Conservation (phyloP, 768 basidiomycete species). For the Cubamyces lactineus region DNA sequence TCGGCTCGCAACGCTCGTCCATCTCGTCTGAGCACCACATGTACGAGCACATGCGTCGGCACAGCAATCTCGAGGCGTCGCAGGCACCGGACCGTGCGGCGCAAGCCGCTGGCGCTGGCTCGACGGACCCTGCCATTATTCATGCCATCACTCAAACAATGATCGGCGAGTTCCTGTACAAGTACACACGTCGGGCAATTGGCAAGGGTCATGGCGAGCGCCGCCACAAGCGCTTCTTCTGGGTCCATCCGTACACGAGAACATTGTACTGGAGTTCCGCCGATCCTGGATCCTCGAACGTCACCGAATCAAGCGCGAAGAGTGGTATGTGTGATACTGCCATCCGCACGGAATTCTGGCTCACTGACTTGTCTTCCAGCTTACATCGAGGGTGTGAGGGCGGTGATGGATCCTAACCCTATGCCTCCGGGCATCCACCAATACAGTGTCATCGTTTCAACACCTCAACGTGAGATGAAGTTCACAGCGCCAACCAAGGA, state of each 20-base stretch:
- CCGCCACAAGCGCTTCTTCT: constrained; percentile 95
- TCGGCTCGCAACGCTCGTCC: constrained; percentile 76
- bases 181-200: constrained; percentile 89
- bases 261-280: constrained; percentile 96
- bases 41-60: constrained; percentile 47
- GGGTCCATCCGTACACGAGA: constrained; percentile 99
- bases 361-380: constrained; percentile 48
- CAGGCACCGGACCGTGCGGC: constrained; percentile 29
- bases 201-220: constrained; percentile 90
- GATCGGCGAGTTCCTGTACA: constrained; percentile 99
- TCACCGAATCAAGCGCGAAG: constrained; percentile 93
- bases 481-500: constrained; percentile 97
- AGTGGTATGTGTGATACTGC: constrained; percentile 69
- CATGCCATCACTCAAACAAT: constrained; percentile 99
- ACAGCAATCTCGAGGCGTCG: constrained; percentile 30
- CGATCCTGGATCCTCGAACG: constrained; percentile 88
- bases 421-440: constrained; percentile 92
- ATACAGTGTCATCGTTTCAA: constrained; percentile 91
- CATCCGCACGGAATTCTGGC: constrained; percentile 10
- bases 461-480: constrained; percentile 96
- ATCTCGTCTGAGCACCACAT: constrained; percentile 77
- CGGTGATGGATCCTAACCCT: constrained; percentile 94
- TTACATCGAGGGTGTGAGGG: constrained; percentile 89
- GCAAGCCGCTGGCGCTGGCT: constrained; percentile 36
- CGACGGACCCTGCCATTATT: constrained; percentile 89